Evolutionary conservation across 148 eudicot genomes (phyloP).

Genomic region (Cornus kousa): DNA sequence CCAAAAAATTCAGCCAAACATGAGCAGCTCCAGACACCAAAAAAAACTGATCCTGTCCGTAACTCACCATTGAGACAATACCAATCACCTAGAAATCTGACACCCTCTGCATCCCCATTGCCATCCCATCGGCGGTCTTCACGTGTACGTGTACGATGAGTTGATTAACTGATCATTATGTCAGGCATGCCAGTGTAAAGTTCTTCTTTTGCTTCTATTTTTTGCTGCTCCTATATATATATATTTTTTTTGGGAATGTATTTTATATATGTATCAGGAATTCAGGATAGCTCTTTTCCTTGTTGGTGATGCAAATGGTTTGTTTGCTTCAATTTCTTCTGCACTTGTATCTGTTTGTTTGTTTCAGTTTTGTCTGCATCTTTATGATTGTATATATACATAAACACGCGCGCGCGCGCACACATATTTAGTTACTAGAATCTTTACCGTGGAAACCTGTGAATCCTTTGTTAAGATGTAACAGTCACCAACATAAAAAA

Average conservation of each 20-base stretch:
- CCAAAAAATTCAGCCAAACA: conserved; percentile 32
- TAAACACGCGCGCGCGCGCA: too few species aligned
- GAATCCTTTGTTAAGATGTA: too few species aligned
- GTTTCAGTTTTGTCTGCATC: background rate
- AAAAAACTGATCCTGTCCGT: conserved; percentile 30
- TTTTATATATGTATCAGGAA: background rate
- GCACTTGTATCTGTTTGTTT: background rate
- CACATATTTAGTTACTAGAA: too few species aligned
- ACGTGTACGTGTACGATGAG: conserved; percentile 28
- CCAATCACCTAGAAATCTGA: conserved; percentile 38
- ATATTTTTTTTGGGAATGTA: conserved; percentile 4
- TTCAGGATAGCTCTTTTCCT: background rate
- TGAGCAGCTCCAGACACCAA: conserved; percentile 55
- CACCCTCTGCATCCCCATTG: conserved; percentile 62
- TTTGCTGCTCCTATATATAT: background rate
- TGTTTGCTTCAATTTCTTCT: background rate
- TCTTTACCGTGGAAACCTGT: too few species aligned
- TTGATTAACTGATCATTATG: background rate
- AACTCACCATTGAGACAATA: conserved; percentile 32
- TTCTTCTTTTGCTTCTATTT: conserved; percentile 3
- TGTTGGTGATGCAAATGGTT: background rate
- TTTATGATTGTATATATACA: background rate
- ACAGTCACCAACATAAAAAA: too few species aligned
- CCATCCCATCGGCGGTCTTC: conserved; percentile 34
- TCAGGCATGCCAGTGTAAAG: conserved; percentile 4